Evolutionary conservation across 345 rosid genomes (phyloP), one percentile per base, ranked within the genome.

Genomic region (Eutrema yunnanense): DNA sequence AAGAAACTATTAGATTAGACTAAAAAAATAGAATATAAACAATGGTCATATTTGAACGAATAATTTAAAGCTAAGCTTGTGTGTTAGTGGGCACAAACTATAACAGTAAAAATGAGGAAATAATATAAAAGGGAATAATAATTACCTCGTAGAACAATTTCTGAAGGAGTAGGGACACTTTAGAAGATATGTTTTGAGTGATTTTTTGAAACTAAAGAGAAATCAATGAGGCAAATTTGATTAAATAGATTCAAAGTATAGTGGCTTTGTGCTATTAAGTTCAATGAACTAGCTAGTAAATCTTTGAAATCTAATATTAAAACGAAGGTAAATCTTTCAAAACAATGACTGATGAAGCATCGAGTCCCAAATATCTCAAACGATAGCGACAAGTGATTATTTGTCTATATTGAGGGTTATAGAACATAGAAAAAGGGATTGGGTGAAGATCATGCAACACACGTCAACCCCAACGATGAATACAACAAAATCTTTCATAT

Each of bases 71-170:
- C 41, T 62, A 69, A 75, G 60, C 52, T 62, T 69, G 64, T 68
- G 74, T 75, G 50, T 75, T 69, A 70, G 80, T 76, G 72, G 76
- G 34, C 60, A 70, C 62, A 64, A 69, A 64, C 7, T 16, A 55
- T 43, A 55, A 63, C 48, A 69, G 65, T 69, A 47, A 70, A 62
- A 63, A 67, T 62, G 14, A 61, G 52, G 19, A 69, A 62, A 64
- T 51, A 50, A 67, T 65, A 64, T 52, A 67, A 70, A 67, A 56
- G n/a, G 33, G 41, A 33, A 42, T 74, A 56, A 76, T 69, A 69
- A 46, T 62, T 76, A 76, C 75, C 79, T 76, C 74, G 66, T 69
- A 76, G 79, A 76, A 68, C 71, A 69, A 13, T 30, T 55, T 69
- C n/a, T 69, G 26, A 46, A 26, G 5, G 27, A 63, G 71, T 76